Conservation (phyloP, 441 rosid species). For the Pelargonium fulgidum region DNA sequence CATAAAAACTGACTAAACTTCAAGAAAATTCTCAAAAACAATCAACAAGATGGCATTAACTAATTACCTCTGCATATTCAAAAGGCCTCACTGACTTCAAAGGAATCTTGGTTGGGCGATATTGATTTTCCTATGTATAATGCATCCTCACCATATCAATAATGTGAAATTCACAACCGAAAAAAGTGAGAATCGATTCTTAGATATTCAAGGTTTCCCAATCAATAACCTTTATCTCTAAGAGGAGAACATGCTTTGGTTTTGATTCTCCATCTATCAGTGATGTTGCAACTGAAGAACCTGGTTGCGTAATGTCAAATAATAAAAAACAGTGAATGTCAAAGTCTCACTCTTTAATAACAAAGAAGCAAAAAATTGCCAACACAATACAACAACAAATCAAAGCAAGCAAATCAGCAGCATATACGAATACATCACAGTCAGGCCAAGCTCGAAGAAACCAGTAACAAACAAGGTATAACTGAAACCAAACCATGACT, state of each 20-base stretch:
- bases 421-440: too few relatives aligned
- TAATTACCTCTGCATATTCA: slow-evolving; percentile 88
- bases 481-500: too few relatives aligned
- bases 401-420: too few relatives aligned
- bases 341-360: too few relatives aligned
- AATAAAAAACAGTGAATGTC: too few relatives aligned
- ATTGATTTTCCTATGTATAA: slow-evolving; percentile 70
- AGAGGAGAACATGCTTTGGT: slow-evolving; percentile 92
- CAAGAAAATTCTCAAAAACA: slow-evolving; percentile 14
- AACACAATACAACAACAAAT: too few relatives aligned
- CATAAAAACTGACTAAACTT: slow-evolving; percentile 25
- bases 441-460: too few relatives aligned
- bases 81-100: slow-evolving; percentile 92
- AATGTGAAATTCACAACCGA: slow-evolving; percentile 9
- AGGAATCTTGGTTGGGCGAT: slow-evolving; percentile 96
- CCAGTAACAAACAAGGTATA: too few relatives aligned
- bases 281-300: slow-evolving; percentile 95
- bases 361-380: too few relatives aligned
- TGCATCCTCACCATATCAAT: slow-evolving; percentile 20
- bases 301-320: slow-evolving; percentile 94
- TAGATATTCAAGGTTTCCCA: slow-evolving; percentile 18
- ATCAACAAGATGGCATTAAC: slow-evolving; percentile 8
- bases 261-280: slow-evolving; percentile 97
- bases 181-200: slow-evolving; percentile 7
- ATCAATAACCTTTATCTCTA: slow-evolving; percentile 78